These are phyloP conservation scores for Arthrocladium fulminans DNA, from an alignment of 2,329 filamentous ascomycete species.

Conservation along the genomic window DNA sequence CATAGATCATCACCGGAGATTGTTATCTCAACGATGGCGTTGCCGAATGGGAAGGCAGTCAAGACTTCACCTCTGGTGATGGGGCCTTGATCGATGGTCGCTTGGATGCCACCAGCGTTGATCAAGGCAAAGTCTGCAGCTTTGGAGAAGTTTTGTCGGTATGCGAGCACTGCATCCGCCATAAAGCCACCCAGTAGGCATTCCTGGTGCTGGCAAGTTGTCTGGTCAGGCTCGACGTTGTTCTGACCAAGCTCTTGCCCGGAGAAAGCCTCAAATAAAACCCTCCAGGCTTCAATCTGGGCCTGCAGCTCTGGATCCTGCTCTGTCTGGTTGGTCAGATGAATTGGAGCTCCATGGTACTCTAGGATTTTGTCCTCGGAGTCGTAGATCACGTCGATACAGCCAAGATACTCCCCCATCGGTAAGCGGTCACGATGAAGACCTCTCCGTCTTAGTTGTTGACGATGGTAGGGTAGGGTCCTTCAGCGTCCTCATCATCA, in stretches of 20 bases:
- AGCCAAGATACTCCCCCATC: conserved; percentile 10
- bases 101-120: conserved; percentile 9
- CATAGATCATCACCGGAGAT: conserved; percentile 6
- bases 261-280: conserved; percentile 5
- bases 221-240: conserved; percentile 6
- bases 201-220: conserved; percentile 8
- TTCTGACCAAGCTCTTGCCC: conserved; percentile 1
- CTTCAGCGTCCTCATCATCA: conserved; percentile 7
- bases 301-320: conserved; percentile 7
- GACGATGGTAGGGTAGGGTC: conserved; percentile 8
- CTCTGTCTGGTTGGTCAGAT: conserved; percentile 7
- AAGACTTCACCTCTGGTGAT: conserved; percentile 8
- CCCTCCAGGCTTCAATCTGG: conserved; percentile 4
- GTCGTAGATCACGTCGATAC: conserved; percentile 10
- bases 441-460: conserved; percentile 9
- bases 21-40: conserved; percentile 10
- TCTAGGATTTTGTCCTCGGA: conserved; percentile 5
- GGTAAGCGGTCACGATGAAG: conserved; percentile 10
- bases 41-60: conserved; percentile 8
- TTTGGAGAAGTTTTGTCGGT: conserved; percentile 3
- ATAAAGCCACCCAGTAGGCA: conserved; percentile 9
- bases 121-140: conserved; percentile 9
- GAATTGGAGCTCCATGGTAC: conserved; percentile 8
- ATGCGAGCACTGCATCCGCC: conserved; percentile 9
- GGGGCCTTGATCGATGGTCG: conserved; percentile 6